phyloP scores from a whole-genome alignment of 139 green algal species.

The Chlamydomonas sp. region DNA sequence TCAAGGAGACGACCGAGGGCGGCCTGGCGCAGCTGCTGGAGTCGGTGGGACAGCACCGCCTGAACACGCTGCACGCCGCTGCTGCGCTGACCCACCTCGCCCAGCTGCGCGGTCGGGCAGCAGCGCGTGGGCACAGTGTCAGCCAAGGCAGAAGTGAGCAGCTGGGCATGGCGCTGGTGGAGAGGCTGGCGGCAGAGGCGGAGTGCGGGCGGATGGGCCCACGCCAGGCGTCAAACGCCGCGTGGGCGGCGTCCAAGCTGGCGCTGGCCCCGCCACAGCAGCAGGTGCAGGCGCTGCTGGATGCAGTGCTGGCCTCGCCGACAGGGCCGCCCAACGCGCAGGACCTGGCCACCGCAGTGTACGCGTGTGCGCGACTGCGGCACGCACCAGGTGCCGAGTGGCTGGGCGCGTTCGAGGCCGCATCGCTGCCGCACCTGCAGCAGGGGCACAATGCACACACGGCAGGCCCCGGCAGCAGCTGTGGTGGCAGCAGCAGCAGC shows the following conservation, averaged over 20 bases:
- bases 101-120: too few species aligned
- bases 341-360: neutral
- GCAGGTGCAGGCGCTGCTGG: neutral
- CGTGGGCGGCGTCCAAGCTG: neutral
- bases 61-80: too few species aligned
- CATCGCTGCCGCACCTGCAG: slow-evolving; percentile 8
- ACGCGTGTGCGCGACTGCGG: neutral
- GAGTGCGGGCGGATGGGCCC: too few species aligned
- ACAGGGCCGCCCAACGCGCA: neutral
- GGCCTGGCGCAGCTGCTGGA: too few species aligned
- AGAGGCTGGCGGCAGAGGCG: too few species aligned
- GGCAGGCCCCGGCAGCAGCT: neutral
- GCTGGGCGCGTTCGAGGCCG: neutral
- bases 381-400: neutral
- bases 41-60: too few species aligned
- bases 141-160: too few species aligned
- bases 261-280: neutral
- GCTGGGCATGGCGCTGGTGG: too few species aligned
- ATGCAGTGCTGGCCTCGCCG: neutral
- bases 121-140: too few species aligned
- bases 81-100: too few species aligned
- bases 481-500: slow-evolving; percentile 18
- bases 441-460: neutral
- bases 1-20: too few species aligned
- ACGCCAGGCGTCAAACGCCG: neutral